Percentiles rank a stretch among this genome's conserved stretches.
Evolutionary conservation across 805 yeast genomes (phyloP).

Genomic region (Cyberlindnera petersonii): DNA sequence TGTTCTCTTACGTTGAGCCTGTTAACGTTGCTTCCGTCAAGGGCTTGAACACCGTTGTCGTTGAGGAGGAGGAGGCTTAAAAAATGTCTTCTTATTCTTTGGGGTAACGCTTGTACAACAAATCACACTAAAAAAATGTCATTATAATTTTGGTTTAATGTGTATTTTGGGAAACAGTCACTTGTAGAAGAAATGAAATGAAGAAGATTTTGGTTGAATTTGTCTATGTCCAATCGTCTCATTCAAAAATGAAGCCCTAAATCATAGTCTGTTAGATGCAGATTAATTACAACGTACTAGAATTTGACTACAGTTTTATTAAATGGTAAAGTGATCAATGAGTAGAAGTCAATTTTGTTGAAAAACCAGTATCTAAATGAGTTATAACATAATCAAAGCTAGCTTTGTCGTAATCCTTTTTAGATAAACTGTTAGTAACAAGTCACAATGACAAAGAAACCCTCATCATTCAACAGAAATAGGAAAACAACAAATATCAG

Average conservation of each 20-base stretch:
- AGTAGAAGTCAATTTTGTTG: not conserved
- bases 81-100: slow-evolving; percentile 13
- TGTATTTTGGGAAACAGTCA: slow-evolving; percentile 4
- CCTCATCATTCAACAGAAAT: not conserved
- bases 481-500: slow-evolving; percentile 42
- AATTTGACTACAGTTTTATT: not conserved
- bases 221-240: too few species aligned
- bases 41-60: slow-evolving; percentile 97
- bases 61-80: slow-evolving; percentile 54
- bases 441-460: not conserved
- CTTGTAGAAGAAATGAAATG: not conserved
- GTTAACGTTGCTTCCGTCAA: slow-evolving; percentile 91
- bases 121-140: slow-evolving; percentile 18
- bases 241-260: too few species aligned
- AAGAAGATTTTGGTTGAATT: not conserved
- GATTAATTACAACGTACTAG: not conserved
- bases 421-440: not conserved
- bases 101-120: slow-evolving; percentile 10
- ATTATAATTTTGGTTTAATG: slow-evolving; percentile 16
- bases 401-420: too few species aligned
- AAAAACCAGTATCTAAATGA: too few species aligned
- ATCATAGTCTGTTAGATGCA: too few species aligned
- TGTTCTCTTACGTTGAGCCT: slow-evolving; percentile 97
- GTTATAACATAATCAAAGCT: too few species aligned
- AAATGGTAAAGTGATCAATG: not conserved